phyloP scores from a whole-genome alignment of 805 yeast genomes.

The Candida silvatica region DNA sequence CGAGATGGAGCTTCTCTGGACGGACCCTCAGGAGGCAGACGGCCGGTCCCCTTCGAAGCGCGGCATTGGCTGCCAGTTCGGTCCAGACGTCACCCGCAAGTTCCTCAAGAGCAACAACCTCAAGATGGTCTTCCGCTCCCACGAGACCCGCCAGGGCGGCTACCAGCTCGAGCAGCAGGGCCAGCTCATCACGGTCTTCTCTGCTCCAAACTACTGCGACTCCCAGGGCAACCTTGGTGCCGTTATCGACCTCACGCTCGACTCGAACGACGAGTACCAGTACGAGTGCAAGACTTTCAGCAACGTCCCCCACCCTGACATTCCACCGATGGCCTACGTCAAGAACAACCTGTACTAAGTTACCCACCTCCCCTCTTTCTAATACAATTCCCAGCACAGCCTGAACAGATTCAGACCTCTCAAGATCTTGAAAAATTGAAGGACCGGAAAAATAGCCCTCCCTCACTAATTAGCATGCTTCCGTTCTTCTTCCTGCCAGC shows the following conservation, averaged over 20 bases:
- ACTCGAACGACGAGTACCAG: slow-evolving; percentile 34
- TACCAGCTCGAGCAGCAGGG: slow-evolving; percentile 84
- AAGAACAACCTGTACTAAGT: slow-evolving; percentile 25
- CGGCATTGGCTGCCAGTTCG: slow-evolving; percentile 94
- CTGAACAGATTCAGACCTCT: no score
- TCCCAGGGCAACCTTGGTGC: slow-evolving; percentile 88
- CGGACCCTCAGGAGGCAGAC: slow-evolving; percentile 76
- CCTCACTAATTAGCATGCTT: no score
- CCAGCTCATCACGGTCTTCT: slow-evolving; percentile 82
- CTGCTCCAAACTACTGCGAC: slow-evolving; percentile 98
- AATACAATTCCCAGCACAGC: no score
- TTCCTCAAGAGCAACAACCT: slow-evolving; percentile 69
- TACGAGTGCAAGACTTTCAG: slow-evolving; percentile 54
- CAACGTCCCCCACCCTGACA: slow-evolving; percentile 84
- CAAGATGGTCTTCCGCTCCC: slow-evolving; percentile 82
- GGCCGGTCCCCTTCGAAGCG: slow-evolving; percentile 88
- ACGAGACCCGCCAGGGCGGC: slow-evolving; percentile 91
- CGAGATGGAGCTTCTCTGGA: slow-evolving; percentile 96
- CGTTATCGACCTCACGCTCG: slow-evolving; percentile 58
- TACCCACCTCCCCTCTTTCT: no score
- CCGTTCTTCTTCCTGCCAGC: background rate
- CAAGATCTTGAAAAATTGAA: no score
- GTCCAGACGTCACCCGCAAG: slow-evolving; percentile 83
- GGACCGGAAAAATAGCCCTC: no score
- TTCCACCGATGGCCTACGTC: slow-evolving; percentile 93